These are phyloP conservation scores for Rhynchospora pubera DNA, from an alignment of 176 grass and related monocot genomes.

Conservation along the genomic window DNA sequence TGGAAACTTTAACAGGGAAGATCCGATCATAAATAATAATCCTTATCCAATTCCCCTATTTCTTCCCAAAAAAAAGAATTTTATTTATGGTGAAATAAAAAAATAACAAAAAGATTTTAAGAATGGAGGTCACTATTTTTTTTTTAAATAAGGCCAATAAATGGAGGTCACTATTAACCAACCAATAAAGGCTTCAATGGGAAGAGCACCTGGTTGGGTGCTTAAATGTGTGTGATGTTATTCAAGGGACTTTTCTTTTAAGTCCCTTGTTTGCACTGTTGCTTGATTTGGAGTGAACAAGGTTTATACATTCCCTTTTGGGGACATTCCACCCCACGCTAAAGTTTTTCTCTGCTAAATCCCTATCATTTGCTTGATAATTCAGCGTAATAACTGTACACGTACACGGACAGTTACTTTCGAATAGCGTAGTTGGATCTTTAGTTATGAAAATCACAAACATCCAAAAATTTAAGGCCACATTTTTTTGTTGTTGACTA, in stretches of 20 bases:
- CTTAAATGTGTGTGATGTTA: constrained; percentile 28
- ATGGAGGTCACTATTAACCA: constrained; percentile 88
- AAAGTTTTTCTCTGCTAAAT: neutral
- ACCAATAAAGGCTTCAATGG: constrained; percentile 51
- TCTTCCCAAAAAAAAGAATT: constrained; percentile 28
- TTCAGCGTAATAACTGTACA: neutral
- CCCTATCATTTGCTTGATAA: neutral
- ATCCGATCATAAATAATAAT: neutral
- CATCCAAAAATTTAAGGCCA: neutral
- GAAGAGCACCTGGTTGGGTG: constrained; percentile 45
- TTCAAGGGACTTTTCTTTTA: constrained; percentile 25
- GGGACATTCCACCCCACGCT: neutral
- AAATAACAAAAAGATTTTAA: neutral
- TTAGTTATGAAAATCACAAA: neutral
- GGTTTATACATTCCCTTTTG: neutral
- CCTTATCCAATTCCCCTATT: constrained; percentile 21
- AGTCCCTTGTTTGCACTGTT: constrained; percentile 31
- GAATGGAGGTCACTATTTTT: too few relatives aligned
- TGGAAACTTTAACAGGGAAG: neutral
- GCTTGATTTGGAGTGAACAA: constrained; percentile 36
- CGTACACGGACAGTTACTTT: neutral
- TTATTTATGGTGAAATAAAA: neutral
- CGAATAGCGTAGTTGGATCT: neutral
- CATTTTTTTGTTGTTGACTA: neutral
- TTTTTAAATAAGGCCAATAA: too few relatives aligned